Evolutionary conservation across 192 early-diverging fungal genomes (phyloP).

Genomic region (Coemansia umbellata): DNA sequence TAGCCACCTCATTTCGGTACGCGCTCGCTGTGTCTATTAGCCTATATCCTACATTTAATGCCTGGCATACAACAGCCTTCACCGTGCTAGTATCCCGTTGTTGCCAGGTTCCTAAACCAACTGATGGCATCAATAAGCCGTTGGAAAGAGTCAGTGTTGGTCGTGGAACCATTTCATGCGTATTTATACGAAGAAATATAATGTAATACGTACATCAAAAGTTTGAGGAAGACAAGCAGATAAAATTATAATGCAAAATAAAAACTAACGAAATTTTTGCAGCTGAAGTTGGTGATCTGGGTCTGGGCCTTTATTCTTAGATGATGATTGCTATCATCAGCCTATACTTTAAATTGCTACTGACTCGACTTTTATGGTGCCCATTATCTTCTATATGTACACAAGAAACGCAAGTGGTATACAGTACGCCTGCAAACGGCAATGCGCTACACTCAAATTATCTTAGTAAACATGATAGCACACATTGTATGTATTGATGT

Average conservation of each 20-base stretch:
- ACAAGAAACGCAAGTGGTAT: not conserved
- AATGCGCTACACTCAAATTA: not conserved
- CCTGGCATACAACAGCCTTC: constrained; percentile 23
- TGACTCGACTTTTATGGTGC: not conserved
- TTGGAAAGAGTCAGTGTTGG: constrained; percentile 11
- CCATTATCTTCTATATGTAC: not conserved
- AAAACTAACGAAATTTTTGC: too few relatives aligned
- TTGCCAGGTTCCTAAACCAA: constrained; percentile 40
- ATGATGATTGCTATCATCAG: too few relatives aligned
- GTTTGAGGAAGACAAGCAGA: too few relatives aligned
- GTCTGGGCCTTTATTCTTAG: too few relatives aligned
- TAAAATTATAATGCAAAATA: too few relatives aligned
- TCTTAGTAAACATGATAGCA: not conserved
- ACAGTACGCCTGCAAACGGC: not conserved
- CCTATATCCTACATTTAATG: constrained; percentile 15
- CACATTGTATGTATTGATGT: too few relatives aligned
- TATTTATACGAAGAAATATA: too few relatives aligned
- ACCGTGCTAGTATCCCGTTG: constrained; percentile 20
- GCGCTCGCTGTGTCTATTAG: constrained; percentile 61
- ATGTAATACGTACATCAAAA: too few relatives aligned
- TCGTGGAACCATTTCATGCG: too few relatives aligned
- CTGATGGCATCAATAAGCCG: constrained; percentile 27
- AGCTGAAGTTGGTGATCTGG: too few relatives aligned
- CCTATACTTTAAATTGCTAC: too few relatives aligned
- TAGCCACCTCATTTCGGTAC: constrained; percentile 60